phyloP scores from a whole-genome alignment of 2,329 filamentous ascomycete genomes.

The Aspergillus fijiensis region DNA sequence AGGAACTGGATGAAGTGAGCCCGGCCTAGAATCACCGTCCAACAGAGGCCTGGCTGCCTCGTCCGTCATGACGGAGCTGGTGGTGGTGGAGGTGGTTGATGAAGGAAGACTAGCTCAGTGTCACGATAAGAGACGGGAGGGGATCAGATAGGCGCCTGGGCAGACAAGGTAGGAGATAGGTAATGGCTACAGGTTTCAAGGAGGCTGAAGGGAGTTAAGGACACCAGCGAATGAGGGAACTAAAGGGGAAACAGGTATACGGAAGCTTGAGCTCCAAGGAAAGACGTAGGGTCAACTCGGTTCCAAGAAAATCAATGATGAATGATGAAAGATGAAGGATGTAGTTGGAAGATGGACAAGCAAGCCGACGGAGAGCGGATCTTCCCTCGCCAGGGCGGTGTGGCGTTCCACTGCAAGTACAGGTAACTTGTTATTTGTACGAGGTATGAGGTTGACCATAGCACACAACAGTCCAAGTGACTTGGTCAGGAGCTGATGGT shows the following conservation, averaged over 20 bases:
- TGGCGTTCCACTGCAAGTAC: background rate
- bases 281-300: background rate
- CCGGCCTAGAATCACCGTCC: conserved; percentile 23
- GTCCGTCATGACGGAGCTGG: conserved; percentile 32
- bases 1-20: conserved; percentile 21
- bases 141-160: background rate
- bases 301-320: background rate
- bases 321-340: background rate
- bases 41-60: conserved; percentile 35
- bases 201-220: too few relatives aligned
- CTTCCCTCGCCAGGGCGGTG: background rate
- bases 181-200: too few relatives aligned
- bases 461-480: background rate
- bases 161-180: too few relatives aligned
- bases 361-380: background rate
- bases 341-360: background rate
- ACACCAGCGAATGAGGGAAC: too few relatives aligned
- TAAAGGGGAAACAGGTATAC: background rate
- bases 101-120: background rate
- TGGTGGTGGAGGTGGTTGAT: conserved; percentile 3
- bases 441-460: too few relatives aligned
- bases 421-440: too few relatives aligned
- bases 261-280: background rate
- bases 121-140: background rate
- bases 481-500: too few relatives aligned